Evolutionary conservation across 139 green algal species (phyloP).

Genomic region (Chlamydomonas sp.): DNA sequence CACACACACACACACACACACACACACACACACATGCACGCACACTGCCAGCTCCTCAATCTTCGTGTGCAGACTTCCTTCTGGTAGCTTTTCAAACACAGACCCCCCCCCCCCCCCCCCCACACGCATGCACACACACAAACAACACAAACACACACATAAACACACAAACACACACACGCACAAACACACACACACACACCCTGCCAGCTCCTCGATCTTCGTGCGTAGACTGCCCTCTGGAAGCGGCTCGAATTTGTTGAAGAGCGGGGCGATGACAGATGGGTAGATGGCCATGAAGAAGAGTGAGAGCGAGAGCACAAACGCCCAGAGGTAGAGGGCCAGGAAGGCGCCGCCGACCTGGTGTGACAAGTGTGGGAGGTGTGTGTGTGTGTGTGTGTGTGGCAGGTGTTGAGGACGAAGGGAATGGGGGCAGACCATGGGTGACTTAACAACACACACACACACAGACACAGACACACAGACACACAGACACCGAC

Average conservation of each 20-base stretch:
- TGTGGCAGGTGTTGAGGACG: not conserved
- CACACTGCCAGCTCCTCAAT: slow-evolving; percentile 9
- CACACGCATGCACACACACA: too few relatives aligned
- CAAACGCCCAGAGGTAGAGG: slow-evolving; percentile 78
- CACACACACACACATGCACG: too few relatives aligned
- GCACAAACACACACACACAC: too few relatives aligned
- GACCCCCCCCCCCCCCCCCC: too few relatives aligned
- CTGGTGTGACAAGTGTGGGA: too few relatives aligned
- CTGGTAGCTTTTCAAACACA: not conserved
- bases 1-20: too few relatives aligned
- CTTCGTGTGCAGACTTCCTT: slow-evolving; percentile 3
- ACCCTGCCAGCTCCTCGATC: slow-evolving; percentile 12
- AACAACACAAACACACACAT: too few relatives aligned
- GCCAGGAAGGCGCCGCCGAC: slow-evolving; percentile 47
- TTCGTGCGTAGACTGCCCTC: slow-evolving; percentile 11
- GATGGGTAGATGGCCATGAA: slow-evolving; percentile 66
- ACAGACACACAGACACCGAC: too few relatives aligned
- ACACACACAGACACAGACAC: too few relatives aligned
- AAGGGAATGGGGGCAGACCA: not conserved
- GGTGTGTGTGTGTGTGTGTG: too few relatives aligned
- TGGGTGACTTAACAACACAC: not conserved
- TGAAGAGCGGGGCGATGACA: slow-evolving; percentile 68
- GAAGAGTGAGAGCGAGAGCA: slow-evolving; percentile 56
- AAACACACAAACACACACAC: too few relatives aligned
- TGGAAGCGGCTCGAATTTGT: slow-evolving; percentile 71